A percentile compares a stretch with the other conserved stretches of the same genome.
phyloP scores from a whole-genome alignment of 108 stramenopile species.

The Bacterosira constricta region DNA sequence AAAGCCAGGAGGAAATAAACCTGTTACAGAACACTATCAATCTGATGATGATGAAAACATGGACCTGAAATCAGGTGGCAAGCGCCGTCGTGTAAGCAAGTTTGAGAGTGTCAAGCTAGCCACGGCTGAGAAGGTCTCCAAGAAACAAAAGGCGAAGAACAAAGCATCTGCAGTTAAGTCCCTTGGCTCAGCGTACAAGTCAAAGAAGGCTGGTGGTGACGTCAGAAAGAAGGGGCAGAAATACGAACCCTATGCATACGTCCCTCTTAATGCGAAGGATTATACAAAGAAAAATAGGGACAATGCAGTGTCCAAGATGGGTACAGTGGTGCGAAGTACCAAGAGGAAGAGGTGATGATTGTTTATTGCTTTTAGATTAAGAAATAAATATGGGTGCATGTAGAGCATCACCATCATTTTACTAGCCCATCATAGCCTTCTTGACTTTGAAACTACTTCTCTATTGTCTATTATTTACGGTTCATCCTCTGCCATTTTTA shows the following conservation, averaged over 20 bases:
- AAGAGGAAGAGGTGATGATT: constrained; percentile 55
- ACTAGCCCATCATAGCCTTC: no score
- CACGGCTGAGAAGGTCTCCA: constrained; percentile 28
- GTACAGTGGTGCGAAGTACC: constrained; percentile 69
- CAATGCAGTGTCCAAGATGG: constrained; percentile 82
- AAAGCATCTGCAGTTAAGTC: constrained; percentile 23
- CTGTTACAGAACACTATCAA: background rate
- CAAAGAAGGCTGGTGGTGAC: constrained; percentile 93
- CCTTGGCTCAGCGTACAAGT: constrained; percentile 86
- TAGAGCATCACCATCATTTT: no score
- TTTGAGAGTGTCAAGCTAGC: constrained; percentile 53
- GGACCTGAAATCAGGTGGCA: constrained; percentile 24
- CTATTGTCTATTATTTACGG: no score
- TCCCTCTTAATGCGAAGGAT: constrained; percentile 87
- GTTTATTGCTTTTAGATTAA: background rate
- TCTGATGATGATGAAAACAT: constrained; percentile 31
- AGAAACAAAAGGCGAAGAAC: constrained; percentile 31
- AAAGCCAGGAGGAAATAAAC: constrained; percentile 16
- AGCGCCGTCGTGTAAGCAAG: constrained; percentile 56
- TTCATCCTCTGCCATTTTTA: no score
- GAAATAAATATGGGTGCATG: no score
- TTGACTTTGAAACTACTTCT: no score
- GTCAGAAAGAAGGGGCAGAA: constrained; percentile 88
- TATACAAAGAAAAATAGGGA: constrained; percentile 87
- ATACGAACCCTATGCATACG: constrained; percentile 92